phyloP scores from a whole-genome alignment of 352 stramenopile species.

The Vaucheria bursata region DNA sequence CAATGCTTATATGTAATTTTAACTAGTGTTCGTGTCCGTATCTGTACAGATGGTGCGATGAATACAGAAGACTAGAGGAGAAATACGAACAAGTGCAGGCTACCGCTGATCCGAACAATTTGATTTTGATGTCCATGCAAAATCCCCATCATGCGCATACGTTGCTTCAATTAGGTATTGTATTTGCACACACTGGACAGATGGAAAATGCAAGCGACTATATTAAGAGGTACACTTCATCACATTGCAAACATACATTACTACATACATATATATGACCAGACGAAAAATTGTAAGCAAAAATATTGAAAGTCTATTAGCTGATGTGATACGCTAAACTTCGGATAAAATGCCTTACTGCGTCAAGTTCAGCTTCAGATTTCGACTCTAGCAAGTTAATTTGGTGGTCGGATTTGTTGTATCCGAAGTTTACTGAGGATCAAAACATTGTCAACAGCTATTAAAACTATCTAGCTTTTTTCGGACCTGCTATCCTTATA shows the following conservation, averaged over 20 bases:
- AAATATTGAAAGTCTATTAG: no score
- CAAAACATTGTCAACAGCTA: no score
- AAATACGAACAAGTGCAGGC: constrained; percentile 31
- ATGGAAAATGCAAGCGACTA: constrained; percentile 21
- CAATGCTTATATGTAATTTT: neutral
- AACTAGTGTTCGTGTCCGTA: no score
- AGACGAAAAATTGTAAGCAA: neutral
- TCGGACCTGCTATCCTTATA: no score
- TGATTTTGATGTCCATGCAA: constrained; percentile 19
- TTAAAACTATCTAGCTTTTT: no score
- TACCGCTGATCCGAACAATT: constrained; percentile 36
- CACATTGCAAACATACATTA: neutral
- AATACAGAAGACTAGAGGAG: constrained; percentile 3
- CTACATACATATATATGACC: neutral
- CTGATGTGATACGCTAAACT: no score
- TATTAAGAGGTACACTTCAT: constrained; percentile 11
- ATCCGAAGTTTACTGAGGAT: neutral
- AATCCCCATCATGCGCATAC: constrained; percentile 42
- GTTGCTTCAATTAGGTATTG: constrained; percentile 45
- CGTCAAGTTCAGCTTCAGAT: no score
- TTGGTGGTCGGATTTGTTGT: neutral
- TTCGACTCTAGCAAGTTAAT: neutral
- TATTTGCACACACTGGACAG: constrained; percentile 48
- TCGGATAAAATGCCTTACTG: neutral
- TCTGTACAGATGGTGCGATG: neutral